These are phyloP conservation scores for Lathyrus oleraceus DNA, from an alignment of 306 rosid species.

Conservation along the genomic window DNA sequence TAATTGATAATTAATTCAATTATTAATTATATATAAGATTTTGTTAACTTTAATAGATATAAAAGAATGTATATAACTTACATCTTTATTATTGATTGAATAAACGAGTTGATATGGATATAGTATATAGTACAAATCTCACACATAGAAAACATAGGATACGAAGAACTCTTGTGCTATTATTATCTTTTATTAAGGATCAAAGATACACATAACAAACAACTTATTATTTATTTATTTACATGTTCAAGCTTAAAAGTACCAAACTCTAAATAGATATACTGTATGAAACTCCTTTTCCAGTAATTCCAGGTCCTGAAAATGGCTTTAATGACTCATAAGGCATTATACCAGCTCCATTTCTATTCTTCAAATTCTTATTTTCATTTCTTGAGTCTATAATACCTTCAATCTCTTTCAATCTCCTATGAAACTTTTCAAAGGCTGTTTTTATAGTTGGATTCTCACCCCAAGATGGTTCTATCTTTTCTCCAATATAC, in stretches of 20 bases:
- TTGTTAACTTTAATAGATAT: too few species aligned
- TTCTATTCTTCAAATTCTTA: slow-evolving; percentile 36
- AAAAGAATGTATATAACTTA: neutral
- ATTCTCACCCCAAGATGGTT: slow-evolving; percentile 45
- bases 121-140: neutral
- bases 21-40: too few species aligned
- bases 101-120: neutral
- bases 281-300: slow-evolving; percentile 55
- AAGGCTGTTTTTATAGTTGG: slow-evolving; percentile 33
- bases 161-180: neutral
- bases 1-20: too few species aligned
- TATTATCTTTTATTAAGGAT: neutral
- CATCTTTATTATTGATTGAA: too few species aligned
- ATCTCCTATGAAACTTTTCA: slow-evolving; percentile 34
- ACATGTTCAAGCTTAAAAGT: neutral
- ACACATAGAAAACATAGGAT: neutral
- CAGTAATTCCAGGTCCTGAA: slow-evolving; percentile 52
- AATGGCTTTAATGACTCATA: slow-evolving; percentile 52
- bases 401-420: slow-evolving; percentile 45
- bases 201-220: neutral
- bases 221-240: neutral
- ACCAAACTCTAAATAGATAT: slow-evolving; percentile 35
- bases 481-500: slow-evolving; percentile 40
- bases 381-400: slow-evolving; percentile 52
- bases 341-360: slow-evolving; percentile 52